Percentiles rank a stretch among this genome's conserved stretches.
Evolutionary conservation across 257 asterid genomes (phyloP).

Genomic region (Fraxinus pennsylvanica): DNA sequence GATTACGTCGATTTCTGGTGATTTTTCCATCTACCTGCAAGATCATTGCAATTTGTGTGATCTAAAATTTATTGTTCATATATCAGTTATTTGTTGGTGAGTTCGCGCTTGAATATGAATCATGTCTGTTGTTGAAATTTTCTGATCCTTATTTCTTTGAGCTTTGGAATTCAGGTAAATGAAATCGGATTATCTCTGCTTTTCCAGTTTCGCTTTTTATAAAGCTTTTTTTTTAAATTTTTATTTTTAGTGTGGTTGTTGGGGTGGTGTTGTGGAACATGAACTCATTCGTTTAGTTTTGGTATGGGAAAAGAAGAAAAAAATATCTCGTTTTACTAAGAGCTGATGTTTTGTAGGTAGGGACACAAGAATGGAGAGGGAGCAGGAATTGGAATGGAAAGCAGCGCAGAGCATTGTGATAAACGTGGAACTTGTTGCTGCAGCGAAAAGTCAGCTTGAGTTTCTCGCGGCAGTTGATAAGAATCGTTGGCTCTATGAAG

Average conservation of each 20-base stretch:
- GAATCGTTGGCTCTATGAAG: constrained; percentile 82
- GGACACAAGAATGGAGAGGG: constrained; percentile 48
- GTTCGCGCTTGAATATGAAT: not conserved
- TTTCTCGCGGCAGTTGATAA: constrained; percentile 84
- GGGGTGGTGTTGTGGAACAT: not conserved
- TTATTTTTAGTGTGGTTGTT: not conserved
- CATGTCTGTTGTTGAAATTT: not conserved
- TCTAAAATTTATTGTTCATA: constrained; percentile 1
- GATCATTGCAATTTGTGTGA: constrained; percentile 9
- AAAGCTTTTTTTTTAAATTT: too few relatives aligned
- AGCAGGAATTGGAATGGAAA: constrained; percentile 82
- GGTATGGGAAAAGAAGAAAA: not conserved
- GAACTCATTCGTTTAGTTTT: too few relatives aligned
- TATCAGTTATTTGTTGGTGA: not conserved
- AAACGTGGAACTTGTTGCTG: constrained; percentile 70
- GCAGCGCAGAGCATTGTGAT: constrained; percentile 71
- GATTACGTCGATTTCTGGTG: constrained; percentile 27
- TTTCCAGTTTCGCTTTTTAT: not conserved
- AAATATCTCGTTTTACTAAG: constrained; percentile 5
- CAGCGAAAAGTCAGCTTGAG: constrained; percentile 71
- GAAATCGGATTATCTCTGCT: not conserved
- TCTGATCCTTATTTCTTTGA: not conserved
- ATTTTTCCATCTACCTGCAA: constrained; percentile 13
- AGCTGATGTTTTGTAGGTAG: constrained; percentile 23
- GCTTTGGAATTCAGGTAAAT: not conserved